Conservation (phyloP, 306 rosid genomes). For the Crataegus laevigata region DNA sequence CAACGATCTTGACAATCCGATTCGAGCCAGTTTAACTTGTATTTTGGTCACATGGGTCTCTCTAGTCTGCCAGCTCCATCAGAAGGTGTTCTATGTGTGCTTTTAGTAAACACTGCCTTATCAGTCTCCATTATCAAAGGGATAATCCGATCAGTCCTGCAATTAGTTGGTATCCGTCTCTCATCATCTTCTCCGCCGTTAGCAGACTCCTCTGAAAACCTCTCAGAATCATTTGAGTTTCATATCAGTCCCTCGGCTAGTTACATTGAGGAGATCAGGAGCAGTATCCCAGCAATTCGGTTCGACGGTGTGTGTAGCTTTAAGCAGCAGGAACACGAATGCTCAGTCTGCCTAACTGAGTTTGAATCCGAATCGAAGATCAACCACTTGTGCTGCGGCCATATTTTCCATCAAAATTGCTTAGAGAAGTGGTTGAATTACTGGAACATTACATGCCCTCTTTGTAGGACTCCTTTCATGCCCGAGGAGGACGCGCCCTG, state of each 20-base stretch:
- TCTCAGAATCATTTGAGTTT: slow-evolving; percentile 40
- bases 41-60: slow-evolving; percentile 61
- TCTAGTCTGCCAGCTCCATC: slow-evolving; percentile 92
- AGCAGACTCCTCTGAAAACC: slow-evolving; percentile 29
- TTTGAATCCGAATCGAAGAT: slow-evolving; percentile 74
- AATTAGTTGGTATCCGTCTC: slow-evolving; percentile 51
- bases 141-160: slow-evolving; percentile 63
- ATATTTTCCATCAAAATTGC: slow-evolving; percentile 73
- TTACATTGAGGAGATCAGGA: slow-evolving; percentile 55
- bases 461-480: slow-evolving; percentile 77
- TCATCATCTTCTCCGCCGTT: slow-evolving; percentile 21
- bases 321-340: slow-evolving; percentile 46
- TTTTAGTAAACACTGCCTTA: slow-evolving; percentile 64
- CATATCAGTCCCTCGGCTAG: slow-evolving; percentile 31
- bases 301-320: slow-evolving; percentile 37
- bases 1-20: background rate
- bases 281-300: slow-evolving; percentile 42
- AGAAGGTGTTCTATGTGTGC: slow-evolving; percentile 70
- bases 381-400: slow-evolving; percentile 71
- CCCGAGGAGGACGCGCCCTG: slow-evolving; percentile 54
- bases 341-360: slow-evolving; percentile 66
- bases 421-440: slow-evolving; percentile 87
- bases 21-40: background rate
- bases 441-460: slow-evolving; percentile 93
- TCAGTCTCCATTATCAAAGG: slow-evolving; percentile 75